Evolutionary conservation across 2,329 filamentous ascomycete genomes (phyloP).

Genomic region (Trichophyton mentagrophytes): DNA sequence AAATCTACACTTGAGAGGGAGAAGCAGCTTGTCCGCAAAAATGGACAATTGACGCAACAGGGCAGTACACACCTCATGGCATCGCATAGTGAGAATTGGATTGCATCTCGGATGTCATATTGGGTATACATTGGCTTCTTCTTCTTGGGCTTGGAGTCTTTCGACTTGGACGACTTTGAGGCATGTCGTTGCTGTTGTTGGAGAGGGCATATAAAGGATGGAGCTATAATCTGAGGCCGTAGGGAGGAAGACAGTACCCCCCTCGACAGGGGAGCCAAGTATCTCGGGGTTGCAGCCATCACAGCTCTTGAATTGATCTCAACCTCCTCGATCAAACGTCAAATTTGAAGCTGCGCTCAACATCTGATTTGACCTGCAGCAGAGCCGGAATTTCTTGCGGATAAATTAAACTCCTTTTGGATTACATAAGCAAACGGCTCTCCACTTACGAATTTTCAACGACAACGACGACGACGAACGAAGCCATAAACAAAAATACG

Average conservation of each 20-base stretch:
- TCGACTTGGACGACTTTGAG: constrained; percentile 6
- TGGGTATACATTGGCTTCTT: constrained; percentile 52
- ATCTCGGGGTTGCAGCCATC: constrained; percentile 13
- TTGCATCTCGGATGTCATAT: constrained; percentile 49
- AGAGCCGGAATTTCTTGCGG: background rate
- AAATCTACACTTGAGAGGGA: background rate
- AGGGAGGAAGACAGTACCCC: constrained; percentile 9
- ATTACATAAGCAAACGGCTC: too few relatives aligned
- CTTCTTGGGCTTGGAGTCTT: constrained; percentile 28
- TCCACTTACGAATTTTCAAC: too few relatives aligned
- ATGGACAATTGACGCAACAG: background rate
- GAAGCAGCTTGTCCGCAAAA: background rate
- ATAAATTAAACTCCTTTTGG: background rate
- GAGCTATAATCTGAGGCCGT: constrained; percentile 8
- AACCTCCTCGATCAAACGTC: background rate
- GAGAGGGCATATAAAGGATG: constrained; percentile 13
- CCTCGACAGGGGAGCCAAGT: constrained; percentile 12
- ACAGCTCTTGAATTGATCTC: background rate
- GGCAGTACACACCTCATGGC: constrained; percentile 56
- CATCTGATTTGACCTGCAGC: background rate
- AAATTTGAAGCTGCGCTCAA: background rate
- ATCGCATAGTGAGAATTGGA: constrained; percentile 74
- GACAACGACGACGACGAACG: too few relatives aligned
- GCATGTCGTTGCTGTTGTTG: constrained; percentile 13
- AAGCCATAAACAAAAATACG: too few relatives aligned